Evolutionary conservation across 805 yeast genomes (phyloP).

Genomic region (Metschnikowia dekortorum): DNA sequence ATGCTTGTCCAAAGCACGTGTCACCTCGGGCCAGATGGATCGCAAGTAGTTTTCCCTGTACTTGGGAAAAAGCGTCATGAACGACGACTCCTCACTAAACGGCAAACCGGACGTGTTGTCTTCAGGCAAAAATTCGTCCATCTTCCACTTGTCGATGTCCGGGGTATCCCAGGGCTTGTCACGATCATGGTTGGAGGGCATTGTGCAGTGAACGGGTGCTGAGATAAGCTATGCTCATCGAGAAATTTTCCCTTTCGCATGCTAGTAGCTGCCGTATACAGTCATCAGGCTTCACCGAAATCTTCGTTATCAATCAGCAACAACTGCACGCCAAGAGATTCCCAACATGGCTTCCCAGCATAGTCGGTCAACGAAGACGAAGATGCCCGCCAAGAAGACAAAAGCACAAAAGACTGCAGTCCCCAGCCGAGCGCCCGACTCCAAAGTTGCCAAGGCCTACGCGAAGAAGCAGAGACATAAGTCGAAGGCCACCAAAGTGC

Average conservation of each 20-base stretch:
- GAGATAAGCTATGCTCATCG: conserved; percentile 3
- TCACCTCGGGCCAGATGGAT: conserved; percentile 91
- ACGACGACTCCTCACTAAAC: conserved; percentile 93
- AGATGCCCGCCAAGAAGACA: neutral
- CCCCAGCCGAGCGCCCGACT: neutral
- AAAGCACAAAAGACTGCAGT: neutral
- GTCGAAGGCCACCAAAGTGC: conserved; percentile 29
- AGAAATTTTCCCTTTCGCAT: conserved; percentile 2
- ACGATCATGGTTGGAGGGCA: conserved; percentile 90
- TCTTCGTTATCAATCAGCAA: neutral
- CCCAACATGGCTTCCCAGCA: no score
- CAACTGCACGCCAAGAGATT: neutral
- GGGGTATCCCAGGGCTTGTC: conserved; percentile 99
- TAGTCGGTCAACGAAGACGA: neutral
- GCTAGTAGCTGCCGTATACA: neutral
- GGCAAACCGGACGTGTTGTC: conserved; percentile 84
- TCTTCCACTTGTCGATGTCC: conserved; percentile 89
- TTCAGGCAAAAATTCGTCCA: conserved; percentile 84
- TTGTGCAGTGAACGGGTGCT: conserved; percentile 22
- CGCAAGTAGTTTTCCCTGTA: conserved; percentile 89
- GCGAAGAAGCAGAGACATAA: conserved; percentile 14
- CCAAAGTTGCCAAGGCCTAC: conserved; percentile 1
- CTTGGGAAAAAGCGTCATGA: conserved; percentile 93
- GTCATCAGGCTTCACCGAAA: neutral
- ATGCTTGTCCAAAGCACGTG: conserved; percentile 67